A percentile compares a stretch with the other conserved stretches of the same genome.
Conservation (phyloP, 805 yeast species). For the Metschnikowia arizonensis region DNA sequence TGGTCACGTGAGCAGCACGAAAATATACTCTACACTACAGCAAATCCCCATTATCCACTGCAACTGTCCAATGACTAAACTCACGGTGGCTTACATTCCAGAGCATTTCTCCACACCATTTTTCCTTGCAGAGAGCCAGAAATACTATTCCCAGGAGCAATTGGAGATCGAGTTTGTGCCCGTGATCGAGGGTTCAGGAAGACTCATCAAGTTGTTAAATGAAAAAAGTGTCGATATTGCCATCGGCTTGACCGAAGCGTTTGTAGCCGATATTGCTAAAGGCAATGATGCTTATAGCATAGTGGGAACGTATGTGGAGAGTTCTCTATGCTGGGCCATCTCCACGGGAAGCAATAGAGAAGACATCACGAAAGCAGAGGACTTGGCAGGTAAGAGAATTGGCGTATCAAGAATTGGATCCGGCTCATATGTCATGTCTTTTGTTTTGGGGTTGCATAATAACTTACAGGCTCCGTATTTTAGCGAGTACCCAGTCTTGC, state of each 20-base stretch:
- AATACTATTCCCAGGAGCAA: constrained; percentile 47
- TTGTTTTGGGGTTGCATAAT: constrained; percentile 65
- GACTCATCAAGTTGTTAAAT: constrained; percentile 69
- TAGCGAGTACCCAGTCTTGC: constrained; percentile 51
- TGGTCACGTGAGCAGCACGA: constrained; percentile 3
- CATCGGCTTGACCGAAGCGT: constrained; percentile 88
- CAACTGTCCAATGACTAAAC: constrained; percentile 8
- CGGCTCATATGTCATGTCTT: constrained; percentile 90
- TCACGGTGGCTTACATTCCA: constrained; percentile 76
- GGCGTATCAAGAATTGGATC: constrained; percentile 87
- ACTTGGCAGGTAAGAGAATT: constrained; percentile 58
- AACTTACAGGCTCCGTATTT: constrained; percentile 51
- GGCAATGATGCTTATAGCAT: constrained; percentile 63
- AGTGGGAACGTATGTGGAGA: constrained; percentile 77
- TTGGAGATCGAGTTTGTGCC: constrained; percentile 60
- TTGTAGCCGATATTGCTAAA: constrained; percentile 75
- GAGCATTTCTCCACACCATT: constrained; percentile 91
- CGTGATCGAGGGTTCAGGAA: constrained; percentile 85
- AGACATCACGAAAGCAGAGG: constrained; percentile 48
- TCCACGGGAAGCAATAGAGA: constrained; percentile 65
- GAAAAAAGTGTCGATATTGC: constrained; percentile 68
- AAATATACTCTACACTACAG: not conserved
- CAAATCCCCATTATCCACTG: not conserved
- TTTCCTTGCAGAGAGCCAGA: constrained; percentile 61
- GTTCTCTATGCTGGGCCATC: constrained; percentile 88